These are phyloP conservation scores for Dittrichia graveolens DNA, from an alignment of 129 eudicot genomes.

Conservation along the genomic window DNA sequence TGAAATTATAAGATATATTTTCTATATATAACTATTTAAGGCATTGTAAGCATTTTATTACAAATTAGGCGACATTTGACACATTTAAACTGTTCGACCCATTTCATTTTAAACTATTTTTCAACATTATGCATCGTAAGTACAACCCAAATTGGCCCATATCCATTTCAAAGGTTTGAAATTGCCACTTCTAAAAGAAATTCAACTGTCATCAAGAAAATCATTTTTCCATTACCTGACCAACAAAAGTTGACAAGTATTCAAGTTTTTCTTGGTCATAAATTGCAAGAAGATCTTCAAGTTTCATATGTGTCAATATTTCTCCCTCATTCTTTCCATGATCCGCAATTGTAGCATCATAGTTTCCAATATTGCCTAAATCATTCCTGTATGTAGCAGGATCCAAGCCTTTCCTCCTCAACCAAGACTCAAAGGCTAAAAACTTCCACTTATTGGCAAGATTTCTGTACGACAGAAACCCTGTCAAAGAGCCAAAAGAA, in stretches of 20 bases:
- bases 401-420: constrained; percentile 83
- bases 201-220: constrained; percentile 45
- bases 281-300: constrained; percentile 69
- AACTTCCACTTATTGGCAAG: constrained; percentile 80
- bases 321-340: constrained; percentile 38
- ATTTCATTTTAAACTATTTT: too few relatives aligned
- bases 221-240: constrained; percentile 59
- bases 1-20: too few relatives aligned
- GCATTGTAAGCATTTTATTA: too few relatives aligned
- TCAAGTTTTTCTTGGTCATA: constrained; percentile 83
- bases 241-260: constrained; percentile 76
- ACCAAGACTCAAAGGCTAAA: constrained; percentile 91
- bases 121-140: too few relatives aligned
- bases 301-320: constrained; percentile 64
- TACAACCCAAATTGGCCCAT: too few relatives aligned
- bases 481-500: constrained; percentile 83
- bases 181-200: background rate
- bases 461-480: constrained; percentile 88
- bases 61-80: too few relatives aligned
- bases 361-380: constrained; percentile 67
- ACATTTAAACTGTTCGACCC: too few relatives aligned
- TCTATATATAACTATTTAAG: too few relatives aligned
- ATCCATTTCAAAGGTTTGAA: too few relatives aligned
- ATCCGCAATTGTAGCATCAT: constrained; percentile 39
- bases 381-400: constrained; percentile 67